phyloP scores from a whole-genome alignment of 306 rosid species.

The Acmispon strigosus region DNA sequence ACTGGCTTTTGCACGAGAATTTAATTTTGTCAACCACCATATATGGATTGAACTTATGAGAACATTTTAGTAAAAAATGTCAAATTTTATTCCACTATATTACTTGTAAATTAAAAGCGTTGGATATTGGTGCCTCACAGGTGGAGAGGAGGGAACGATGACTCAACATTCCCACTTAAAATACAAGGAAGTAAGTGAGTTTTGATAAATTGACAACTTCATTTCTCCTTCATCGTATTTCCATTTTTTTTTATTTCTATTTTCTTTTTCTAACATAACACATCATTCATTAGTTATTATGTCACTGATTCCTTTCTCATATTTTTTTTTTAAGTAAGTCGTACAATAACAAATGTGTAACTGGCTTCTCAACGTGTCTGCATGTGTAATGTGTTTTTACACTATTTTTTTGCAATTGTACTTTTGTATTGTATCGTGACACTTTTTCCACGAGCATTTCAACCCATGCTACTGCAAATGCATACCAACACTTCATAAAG shows the following conservation, averaged over 20 bases:
- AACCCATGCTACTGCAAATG: not conserved
- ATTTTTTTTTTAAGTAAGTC: not conserved
- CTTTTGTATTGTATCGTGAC: not conserved
- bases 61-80: too few relatives aligned
- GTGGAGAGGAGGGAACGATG: not conserved
- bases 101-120: not conserved
- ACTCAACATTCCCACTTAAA: not conserved
- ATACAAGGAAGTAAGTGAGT: too few relatives aligned
- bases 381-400: not conserved
- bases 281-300: too few relatives aligned
- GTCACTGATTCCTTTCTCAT: too few relatives aligned
- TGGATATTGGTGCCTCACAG: not conserved
- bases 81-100: too few relatives aligned
- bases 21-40: too few relatives aligned
- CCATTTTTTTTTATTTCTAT: too few relatives aligned
- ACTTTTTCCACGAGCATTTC: constrained; percentile 27
- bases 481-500: not conserved
- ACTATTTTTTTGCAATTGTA: not conserved
- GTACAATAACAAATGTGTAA: not conserved
- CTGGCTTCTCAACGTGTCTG: constrained; percentile 11
- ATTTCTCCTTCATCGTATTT: too few relatives aligned
- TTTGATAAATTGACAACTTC: too few relatives aligned
- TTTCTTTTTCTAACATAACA: too few relatives aligned
- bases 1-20: too few relatives aligned
- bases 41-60: too few relatives aligned